Base-by-base conservation (phyloP, 2,329 filamentous ascomycete genomes). In the Fusarium secorum region DNA sequence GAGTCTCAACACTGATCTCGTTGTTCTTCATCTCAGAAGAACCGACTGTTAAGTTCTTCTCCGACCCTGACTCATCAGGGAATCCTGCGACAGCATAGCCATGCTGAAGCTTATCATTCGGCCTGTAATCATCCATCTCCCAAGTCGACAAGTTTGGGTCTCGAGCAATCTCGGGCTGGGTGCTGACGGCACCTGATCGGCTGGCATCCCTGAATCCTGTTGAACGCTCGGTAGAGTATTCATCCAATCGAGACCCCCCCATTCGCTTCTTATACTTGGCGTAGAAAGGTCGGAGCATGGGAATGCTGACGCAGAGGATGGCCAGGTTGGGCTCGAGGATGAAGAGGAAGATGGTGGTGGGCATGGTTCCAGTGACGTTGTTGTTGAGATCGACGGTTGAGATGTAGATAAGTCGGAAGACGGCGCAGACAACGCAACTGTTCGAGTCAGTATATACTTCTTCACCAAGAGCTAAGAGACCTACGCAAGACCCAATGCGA, bases 261-360 rank as follows among this genome's bases (percentile, higher is more conserved):
- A 78, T 76, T 44, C 77, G 70, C 58, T 79, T 75, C 64, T 74
- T 77, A 63, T 78, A 80, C 53, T 75, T 74, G 17, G 71, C 68
- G 61, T 78, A 81, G 55, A 82, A 77, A 4, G 81, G 77, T 39
- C 80, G 76, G 9, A 83, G 74, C 81, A 83, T 83, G 4, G 82
- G 82, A 51, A 83, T 77, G 64, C 80, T 82, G 55, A 83, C 79
- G 64, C 81, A 83, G 13, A 83, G 71, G 60, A 83, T 81, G 39
- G 79, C 81, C 8, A 83, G 76, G 54, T 81, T 81, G 0, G 81
- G 80, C 57, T 83, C 82, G 28, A 83, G 74, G 42, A 77, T 78
- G 66, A 81, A 81, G 58, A 82, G 80, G 61, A 83, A 80, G 41
- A 81, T 72, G 1, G 80, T 81, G 17, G 79, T 79, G 15, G 81